Evolutionary conservation across 805 yeast species (phyloP).

Genomic region (Huiozyma sinensis): DNA sequence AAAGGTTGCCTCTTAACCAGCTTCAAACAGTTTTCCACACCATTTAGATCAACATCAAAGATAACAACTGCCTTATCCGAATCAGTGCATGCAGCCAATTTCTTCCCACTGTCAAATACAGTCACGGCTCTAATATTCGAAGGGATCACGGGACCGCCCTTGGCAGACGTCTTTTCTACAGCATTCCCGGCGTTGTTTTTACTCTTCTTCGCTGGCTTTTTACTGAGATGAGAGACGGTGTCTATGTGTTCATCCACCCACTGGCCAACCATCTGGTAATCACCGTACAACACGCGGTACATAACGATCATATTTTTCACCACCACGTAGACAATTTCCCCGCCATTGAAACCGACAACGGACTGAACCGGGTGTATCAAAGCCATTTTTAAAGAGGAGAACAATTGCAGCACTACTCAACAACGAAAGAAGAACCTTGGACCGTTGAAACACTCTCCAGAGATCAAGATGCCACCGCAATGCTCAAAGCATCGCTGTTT

Average conservation of each 20-base stretch:
- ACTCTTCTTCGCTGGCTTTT: conserved; percentile 25
- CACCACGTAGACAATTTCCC: conserved; percentile 42
- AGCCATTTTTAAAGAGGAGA: conserved; percentile 4
- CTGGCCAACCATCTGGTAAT: conserved; percentile 32
- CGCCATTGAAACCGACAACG: conserved; percentile 34
- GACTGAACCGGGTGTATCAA: conserved; percentile 68
- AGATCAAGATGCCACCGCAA: no score
- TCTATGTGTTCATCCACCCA: conserved; percentile 54
- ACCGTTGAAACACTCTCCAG: no score
- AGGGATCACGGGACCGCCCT: conserved; percentile 41
- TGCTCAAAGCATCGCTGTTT: no score
- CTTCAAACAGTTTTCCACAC: conserved; percentile 33
- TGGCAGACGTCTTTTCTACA: conserved; percentile 39
- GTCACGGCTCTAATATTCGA: conserved; percentile 58
- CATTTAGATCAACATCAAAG: conserved; percentile 31
- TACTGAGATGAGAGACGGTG: conserved; percentile 23
- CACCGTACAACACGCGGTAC: conserved; percentile 30
- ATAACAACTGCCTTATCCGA: conserved; percentile 72
- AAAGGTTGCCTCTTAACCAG: conserved; percentile 62
- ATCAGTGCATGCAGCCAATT: conserved; percentile 63
- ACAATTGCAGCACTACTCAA: no score
- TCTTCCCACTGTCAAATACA: conserved; percentile 41
- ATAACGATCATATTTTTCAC: conserved; percentile 51
- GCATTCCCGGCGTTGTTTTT: conserved; percentile 31
- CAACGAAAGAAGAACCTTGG: no score